A percentile compares a stretch with the other conserved stretches of the same genome.
These are phyloP conservation scores for Holtermannia corniformis DNA, from an alignment of 768 basidiomycete genomes.

Conservation along the genomic window DNA sequence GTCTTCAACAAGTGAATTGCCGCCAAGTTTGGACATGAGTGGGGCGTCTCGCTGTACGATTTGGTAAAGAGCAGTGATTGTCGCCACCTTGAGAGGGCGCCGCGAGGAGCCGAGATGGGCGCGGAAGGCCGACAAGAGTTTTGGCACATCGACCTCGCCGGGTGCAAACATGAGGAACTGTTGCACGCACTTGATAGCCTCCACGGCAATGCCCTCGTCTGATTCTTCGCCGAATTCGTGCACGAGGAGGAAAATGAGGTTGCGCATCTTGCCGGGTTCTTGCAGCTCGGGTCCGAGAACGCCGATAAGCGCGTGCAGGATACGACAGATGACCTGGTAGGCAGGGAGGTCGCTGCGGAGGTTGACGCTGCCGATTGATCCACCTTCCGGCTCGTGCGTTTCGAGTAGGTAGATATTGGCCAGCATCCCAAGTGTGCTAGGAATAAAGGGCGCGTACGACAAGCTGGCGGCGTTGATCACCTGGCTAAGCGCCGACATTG, in stretches of 20 bases:
- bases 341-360: constrained; percentile 81
- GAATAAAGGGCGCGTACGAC: constrained; percentile 79
- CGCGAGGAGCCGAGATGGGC: constrained; percentile 68
- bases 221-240: constrained; percentile 74
- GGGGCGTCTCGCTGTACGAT: constrained; percentile 92
- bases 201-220: constrained; percentile 79
- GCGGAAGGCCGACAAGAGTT: constrained; percentile 67
- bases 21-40: constrained; percentile 82
- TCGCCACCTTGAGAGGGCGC: constrained; percentile 79
- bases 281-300: constrained; percentile 92
- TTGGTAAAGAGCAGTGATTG: constrained; percentile 92
- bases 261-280: constrained; percentile 69
- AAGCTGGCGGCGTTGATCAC: constrained; percentile 88
- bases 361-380: constrained; percentile 69
- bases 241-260: constrained; percentile 72
- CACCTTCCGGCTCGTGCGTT: constrained; percentile 87
- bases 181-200: constrained; percentile 91
- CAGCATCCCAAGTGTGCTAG: constrained; percentile 78
- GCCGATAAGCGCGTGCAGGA: constrained; percentile 85
- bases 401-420: constrained; percentile 82
- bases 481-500: constrained; percentile 68
- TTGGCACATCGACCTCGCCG: constrained; percentile 68
- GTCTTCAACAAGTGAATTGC: constrained; percentile 86
- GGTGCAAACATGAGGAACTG: constrained; percentile 95
- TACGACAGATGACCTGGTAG: constrained; percentile 81